Evolutionary conservation across 1,139 yeast genomes (phyloP).

Genomic region (Hansenula lynferdii): DNA sequence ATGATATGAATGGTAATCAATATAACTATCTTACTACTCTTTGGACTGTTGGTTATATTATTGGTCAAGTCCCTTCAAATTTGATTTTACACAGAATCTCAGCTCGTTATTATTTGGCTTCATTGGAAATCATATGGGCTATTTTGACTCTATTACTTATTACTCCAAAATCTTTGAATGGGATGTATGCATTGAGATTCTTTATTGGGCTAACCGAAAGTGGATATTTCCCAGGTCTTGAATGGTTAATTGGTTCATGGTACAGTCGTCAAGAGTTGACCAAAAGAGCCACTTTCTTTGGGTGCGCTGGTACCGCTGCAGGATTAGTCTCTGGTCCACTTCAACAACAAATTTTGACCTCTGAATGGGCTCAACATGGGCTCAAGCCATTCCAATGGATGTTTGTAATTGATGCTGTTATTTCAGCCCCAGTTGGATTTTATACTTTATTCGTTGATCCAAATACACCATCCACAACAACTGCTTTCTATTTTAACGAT

Average conservation of each 20-base stretch:
- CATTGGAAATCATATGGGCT: slow-evolving; percentile 55
- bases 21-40: slow-evolving; percentile 46
- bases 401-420: slow-evolving; percentile 48
- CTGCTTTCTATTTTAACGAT: slow-evolving; percentile 33
- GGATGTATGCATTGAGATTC: slow-evolving; percentile 53
- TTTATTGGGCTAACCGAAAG: slow-evolving; percentile 54
- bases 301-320: slow-evolving; percentile 39
- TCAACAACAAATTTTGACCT: slow-evolving; percentile 36
- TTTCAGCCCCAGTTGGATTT: slow-evolving; percentile 44
- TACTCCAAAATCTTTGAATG: slow-evolving; percentile 35
- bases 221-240: slow-evolving; percentile 56
- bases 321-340: slow-evolving; percentile 41
- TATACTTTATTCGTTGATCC: slow-evolving; percentile 40
- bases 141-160: slow-evolving; percentile 47
- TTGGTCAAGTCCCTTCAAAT: slow-evolving; percentile 59
- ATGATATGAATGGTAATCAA: slow-evolving; percentile 47
- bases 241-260: slow-evolving; percentile 38
- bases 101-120: slow-evolving; percentile 50
- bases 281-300: slow-evolving; percentile 45
- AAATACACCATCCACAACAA: slow-evolving; percentile 38
- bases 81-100: slow-evolving; percentile 47
- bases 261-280: slow-evolving; percentile 41
- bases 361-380: slow-evolving; percentile 30
- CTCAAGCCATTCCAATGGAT: slow-evolving; percentile 46
- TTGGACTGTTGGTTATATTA: slow-evolving; percentile 55